phyloP scores from a whole-genome alignment of 768 basidiomycete species.

The Pisolithus tinctorius region DNA sequence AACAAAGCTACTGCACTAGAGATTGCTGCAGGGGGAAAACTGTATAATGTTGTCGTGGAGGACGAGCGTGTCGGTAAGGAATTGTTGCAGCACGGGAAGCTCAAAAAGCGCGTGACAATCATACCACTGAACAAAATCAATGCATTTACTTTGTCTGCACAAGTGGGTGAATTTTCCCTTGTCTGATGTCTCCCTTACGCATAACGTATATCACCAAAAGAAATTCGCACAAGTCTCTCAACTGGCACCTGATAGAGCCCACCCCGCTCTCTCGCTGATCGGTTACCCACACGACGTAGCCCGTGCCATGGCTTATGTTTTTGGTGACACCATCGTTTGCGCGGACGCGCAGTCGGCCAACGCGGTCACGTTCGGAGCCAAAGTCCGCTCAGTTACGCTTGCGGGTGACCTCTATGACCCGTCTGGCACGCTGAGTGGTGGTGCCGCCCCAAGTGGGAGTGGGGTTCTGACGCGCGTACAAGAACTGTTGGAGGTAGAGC shows the following conservation, averaged over 20 bases:
- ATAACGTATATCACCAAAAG: slow-evolving; percentile 30
- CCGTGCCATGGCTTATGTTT: slow-evolving; percentile 89
- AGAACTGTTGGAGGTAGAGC: slow-evolving; percentile 66
- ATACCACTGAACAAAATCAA: slow-evolving; percentile 93
- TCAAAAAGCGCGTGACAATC: slow-evolving; percentile 87
- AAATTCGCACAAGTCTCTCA: slow-evolving; percentile 68
- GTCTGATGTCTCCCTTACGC: neutral
- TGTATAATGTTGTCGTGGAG: slow-evolving; percentile 92
- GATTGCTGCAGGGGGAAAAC: slow-evolving; percentile 80
- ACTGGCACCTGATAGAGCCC: slow-evolving; percentile 74
- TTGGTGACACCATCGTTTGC: slow-evolving; percentile 89
- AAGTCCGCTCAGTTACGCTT: slow-evolving; percentile 81
- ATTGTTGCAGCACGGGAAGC: slow-evolving; percentile 66
- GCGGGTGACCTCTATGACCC: slow-evolving; percentile 97
- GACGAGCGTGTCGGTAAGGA: slow-evolving; percentile 85
- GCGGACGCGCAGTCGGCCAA: slow-evolving; percentile 84
- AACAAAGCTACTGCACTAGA: slow-evolving; percentile 87
- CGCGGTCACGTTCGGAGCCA: slow-evolving; percentile 69
- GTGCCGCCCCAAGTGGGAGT: slow-evolving; percentile 70
- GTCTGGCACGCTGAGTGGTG: slow-evolving; percentile 88
- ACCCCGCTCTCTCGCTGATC: slow-evolving; percentile 83
- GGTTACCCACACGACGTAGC: slow-evolving; percentile 75
- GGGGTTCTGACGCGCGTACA: slow-evolving; percentile 80
- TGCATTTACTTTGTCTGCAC: slow-evolving; percentile 43
- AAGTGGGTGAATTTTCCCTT: slow-evolving; percentile 30